phyloP scores from a whole-genome alignment of 805 yeast genomes.

The Candida andamanensis region DNA sequence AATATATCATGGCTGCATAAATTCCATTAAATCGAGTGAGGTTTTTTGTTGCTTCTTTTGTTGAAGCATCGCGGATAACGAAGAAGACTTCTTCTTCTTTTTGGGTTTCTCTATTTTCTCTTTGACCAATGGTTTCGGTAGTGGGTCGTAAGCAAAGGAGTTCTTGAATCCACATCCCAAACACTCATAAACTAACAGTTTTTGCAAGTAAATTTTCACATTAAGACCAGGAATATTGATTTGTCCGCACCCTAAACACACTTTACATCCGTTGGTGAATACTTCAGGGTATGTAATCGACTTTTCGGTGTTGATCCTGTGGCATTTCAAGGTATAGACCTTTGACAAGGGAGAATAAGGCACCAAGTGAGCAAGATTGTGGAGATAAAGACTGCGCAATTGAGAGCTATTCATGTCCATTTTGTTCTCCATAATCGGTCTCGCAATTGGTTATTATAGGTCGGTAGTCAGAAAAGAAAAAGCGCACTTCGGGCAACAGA shows the following conservation, averaged over 20 bases:
- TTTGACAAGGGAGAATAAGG: slow-evolving; percentile 21
- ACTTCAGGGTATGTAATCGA: slow-evolving; percentile 24
- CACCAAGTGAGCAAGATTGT: slow-evolving; percentile 24
- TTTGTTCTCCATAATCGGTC: neutral
- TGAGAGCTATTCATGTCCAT: slow-evolving; percentile 12
- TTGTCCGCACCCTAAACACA: slow-evolving; percentile 29
- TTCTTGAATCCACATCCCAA: slow-evolving; percentile 13
- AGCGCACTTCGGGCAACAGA: no score
- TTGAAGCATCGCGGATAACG: slow-evolving; percentile 26
- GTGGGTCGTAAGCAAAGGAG: no score
- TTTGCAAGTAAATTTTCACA: slow-evolving; percentile 2
- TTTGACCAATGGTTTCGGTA: no score
- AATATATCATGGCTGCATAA: slow-evolving; percentile 28
- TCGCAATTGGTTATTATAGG: no score
- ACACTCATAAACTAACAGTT: slow-evolving; percentile 7
- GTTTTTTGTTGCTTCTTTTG: slow-evolving; percentile 26
- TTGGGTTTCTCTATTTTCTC: slow-evolving; percentile 30
- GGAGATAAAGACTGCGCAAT: slow-evolving; percentile 20
- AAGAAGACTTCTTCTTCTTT: slow-evolving; percentile 42
- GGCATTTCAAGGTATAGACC: slow-evolving; percentile 19
- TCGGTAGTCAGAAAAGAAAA: no score
- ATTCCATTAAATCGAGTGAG: slow-evolving; percentile 45
- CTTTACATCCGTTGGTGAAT: slow-evolving; percentile 15
- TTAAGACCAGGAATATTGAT: slow-evolving; percentile 28
- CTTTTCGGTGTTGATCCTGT: slow-evolving; percentile 17